A percentile compares a stretch with the other conserved stretches of the same genome.
Evolutionary conservation across 2,329 filamentous ascomycete species (phyloP).

Genomic region (Fusarium pininemorale): DNA sequence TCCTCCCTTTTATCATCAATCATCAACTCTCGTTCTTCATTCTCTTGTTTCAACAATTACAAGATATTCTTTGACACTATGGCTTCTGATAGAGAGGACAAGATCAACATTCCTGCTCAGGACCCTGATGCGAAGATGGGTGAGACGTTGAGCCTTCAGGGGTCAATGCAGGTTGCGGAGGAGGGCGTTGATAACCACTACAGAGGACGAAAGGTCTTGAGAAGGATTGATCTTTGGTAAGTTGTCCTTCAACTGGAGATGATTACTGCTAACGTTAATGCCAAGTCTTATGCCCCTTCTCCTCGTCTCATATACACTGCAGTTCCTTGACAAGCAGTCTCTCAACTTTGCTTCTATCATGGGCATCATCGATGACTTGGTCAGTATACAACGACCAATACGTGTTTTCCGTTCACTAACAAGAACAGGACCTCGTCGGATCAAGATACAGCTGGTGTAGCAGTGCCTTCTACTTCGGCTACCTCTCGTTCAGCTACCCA

Average conservation of each 20-base stretch:
- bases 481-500: slow-evolving; percentile 37
- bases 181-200: background rate
- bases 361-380: slow-evolving; percentile 36
- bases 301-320: slow-evolving; percentile 35
- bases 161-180: slow-evolving; percentile 13
- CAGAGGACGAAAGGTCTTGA: background rate
- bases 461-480: slow-evolving; percentile 38
- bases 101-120: background rate
- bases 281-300: slow-evolving; percentile 30
- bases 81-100: slow-evolving; percentile 14
- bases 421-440: slow-evolving; percentile 14
- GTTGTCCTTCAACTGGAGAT: background rate
- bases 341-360: slow-evolving; percentile 39
- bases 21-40: background rate
- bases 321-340: slow-evolving; percentile 40
- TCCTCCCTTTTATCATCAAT: background rate
- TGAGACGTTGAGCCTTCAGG: slow-evolving; percentile 22
- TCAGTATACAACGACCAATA: background rate
- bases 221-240: slow-evolving; percentile 33
- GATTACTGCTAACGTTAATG: background rate
- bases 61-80: background rate
- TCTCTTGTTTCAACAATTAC: background rate
- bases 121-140: slow-evolving; percentile 21
- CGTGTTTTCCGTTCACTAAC: background rate
- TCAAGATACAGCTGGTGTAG: slow-evolving; percentile 35